phyloP scores from a whole-genome alignment of 2,329 filamentous ascomycete genomes.

The Fusarium fujikuroi region DNA sequence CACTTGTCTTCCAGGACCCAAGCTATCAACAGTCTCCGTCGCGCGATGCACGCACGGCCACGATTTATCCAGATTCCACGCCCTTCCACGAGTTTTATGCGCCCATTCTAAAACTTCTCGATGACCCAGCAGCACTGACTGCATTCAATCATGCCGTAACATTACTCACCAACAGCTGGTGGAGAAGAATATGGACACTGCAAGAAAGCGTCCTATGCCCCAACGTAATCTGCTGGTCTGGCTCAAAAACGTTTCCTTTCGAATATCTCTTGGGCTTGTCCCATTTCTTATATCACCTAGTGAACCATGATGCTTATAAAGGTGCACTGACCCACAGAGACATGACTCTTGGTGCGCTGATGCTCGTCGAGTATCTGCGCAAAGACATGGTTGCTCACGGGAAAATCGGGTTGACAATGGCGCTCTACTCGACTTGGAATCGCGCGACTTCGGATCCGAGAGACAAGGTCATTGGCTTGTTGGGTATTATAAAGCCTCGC shows the following conservation, averaged over 20 bases:
- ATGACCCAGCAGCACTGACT: not conserved
- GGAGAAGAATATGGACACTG: slow-evolving; percentile 17
- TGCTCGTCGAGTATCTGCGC: not conserved
- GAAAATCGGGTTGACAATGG: not conserved
- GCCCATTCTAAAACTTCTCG: not conserved
- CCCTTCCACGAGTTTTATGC: slow-evolving; percentile 1
- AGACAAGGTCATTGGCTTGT: slow-evolving; percentile 5
- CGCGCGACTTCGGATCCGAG: not conserved
- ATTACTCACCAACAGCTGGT: slow-evolving; percentile 1
- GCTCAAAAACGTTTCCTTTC: not conserved
- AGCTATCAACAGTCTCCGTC: not conserved
- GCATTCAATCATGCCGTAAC: not conserved
- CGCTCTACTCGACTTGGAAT: slow-evolving; percentile 11
- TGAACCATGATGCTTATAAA: not conserved
- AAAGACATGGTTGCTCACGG: not conserved
- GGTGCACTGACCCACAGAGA: not conserved
- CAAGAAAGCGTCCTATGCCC: slow-evolving; percentile 9
- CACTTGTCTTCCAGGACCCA: not conserved
- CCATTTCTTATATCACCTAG: not conserved
- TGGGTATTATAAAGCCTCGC: not conserved
- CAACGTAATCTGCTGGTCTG: slow-evolving; percentile 8
- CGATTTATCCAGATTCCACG: not conserved
- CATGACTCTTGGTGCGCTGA: not conserved
- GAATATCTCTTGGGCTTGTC: slow-evolving; percentile 1
- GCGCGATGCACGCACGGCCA: not conserved